Evolutionary conservation across 2,329 filamentous ascomycete genomes (phyloP), one percentile per base, ranked within the genome.

Genomic region (Fusarium chlamydosporum): DNA sequence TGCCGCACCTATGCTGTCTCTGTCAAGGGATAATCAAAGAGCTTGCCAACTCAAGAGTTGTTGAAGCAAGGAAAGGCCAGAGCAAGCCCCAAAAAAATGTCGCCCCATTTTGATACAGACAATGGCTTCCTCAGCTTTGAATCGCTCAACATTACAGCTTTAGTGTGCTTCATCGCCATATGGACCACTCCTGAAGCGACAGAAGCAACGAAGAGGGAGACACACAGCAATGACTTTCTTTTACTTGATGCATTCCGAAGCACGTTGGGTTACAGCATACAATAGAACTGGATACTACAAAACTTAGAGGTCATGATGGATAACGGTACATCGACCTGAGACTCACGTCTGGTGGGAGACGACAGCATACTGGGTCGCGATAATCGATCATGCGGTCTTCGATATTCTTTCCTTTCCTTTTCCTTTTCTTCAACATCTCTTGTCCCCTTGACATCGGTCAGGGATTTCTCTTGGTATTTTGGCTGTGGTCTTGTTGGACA

Each of bases 271-370:
- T 33, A 26, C 38, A 18, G 11, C 23, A 40, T 16, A 7, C 42
- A 40, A 38, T 31, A n/a, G n/a, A 13, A 13, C 27, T 51, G 34
- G 20, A 9, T 8, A 42, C 13, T 7, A 34, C 18, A 11, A 20
- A 16, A n/a, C 7, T 13, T 56, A 47, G 40, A 66, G 6, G 52
- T 52, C 56, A 34, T 7, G 12, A 45, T 53, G 41, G 46, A 16
- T 18, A 41, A 68, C 65, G 33, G 54, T 11, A 56, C 46, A 68
- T 46, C 31, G 6, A 33, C 2, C 16, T 33, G 31, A 23, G 13
- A 29, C 29, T 13, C 27, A 20, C 31, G 27, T 26, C 43, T 41
- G n/a, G 7, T 23, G 18, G 16, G 4, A 11, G 34, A 31, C 10
- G 20, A 15, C 16, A 23, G 27, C 6, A 35, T 23, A 23, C 33